Evolutionary conservation across 768 basidiomycete genomes (phyloP), one percentile per base, ranked within the genome.

Genomic region (Lactarius sanguifluus): DNA sequence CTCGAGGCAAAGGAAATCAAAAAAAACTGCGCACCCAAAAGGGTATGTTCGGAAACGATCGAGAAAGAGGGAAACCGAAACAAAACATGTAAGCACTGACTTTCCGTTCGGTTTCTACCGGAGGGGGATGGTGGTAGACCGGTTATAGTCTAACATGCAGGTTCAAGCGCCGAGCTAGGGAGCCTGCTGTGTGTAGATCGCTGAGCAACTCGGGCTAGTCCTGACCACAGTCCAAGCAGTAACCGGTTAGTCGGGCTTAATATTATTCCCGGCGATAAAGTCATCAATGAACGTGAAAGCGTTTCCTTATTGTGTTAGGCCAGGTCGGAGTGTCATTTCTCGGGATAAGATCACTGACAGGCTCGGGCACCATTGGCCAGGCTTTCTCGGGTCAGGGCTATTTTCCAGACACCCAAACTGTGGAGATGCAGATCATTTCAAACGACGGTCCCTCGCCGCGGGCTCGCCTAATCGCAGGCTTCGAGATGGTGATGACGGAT

Each of bases 381-480:
- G 50, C 32, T 58, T 62, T 43, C 61, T 63, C 62, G 40, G 66
- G 57, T 67, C 62, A 63, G 57, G 30, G 30, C 41, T 36, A 59
- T 67, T 67, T 59, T 62, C 59, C 45, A 16, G 60, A 66, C 59
- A 66, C 59, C 47, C 43, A 59, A 55, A 57, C 58, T n/a, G 59
- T 68, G 64, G 67, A 68, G 61, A 67, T 55, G 68, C 54, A 54
- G 66, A 68, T 68, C 66, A 64, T 67, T 67, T 60, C 67, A 56
- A 63, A 64, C 59, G 40, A 23, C 18, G 41, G 23, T 28, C 65
- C 56, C 57, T 58, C 63, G 71, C 69, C 68, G 59, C 64, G 69
- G 64, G 50, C 63, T 71, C 73, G 72, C 73, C 68, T 73, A 70
- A 67, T 61, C 60, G 62, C 66, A 47, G 57, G 36, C 62, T 28